Evolutionary conservation across 306 rosid genomes (phyloP).

Genomic region (Neltuma alba): DNA sequence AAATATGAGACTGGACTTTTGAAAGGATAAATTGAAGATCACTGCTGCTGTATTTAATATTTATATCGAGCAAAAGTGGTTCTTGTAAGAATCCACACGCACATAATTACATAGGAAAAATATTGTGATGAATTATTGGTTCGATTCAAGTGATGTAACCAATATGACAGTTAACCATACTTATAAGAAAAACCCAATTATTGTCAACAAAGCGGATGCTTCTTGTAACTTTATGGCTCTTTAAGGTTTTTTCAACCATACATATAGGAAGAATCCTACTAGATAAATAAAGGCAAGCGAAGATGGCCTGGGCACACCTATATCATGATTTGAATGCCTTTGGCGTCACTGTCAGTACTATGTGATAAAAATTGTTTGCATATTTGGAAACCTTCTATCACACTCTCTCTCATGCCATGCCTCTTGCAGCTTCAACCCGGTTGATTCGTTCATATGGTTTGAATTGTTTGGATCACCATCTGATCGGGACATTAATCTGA

Average conservation of each 20-base stretch:
- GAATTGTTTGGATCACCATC: slow-evolving; percentile 84
- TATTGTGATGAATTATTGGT: background rate
- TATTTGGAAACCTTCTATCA: slow-evolving; percentile 15
- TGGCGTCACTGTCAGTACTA: background rate
- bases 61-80: background rate
- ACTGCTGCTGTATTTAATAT: background rate
- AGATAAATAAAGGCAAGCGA: background rate
- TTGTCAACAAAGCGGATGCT: too few species aligned
- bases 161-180: too few species aligned
- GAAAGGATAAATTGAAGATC: background rate
- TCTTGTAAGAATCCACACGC: background rate
- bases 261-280: background rate
- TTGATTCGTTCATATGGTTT: slow-evolving; percentile 87
- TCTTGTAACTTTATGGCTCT: background rate
- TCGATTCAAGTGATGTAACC: background rate
- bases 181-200: too few species aligned
- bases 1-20: background rate
- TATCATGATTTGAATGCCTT: background rate
- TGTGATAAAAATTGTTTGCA: background rate
- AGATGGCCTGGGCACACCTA: background rate
- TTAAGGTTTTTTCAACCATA: background rate
- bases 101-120: background rate
- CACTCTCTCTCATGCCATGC: slow-evolving; percentile 19
- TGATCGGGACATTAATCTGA: slow-evolving; percentile 72
- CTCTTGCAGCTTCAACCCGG: slow-evolving; percentile 83